Conservation (phyloP, 371 early-diverging fungal species). For the Mucor mucedo region DNA sequence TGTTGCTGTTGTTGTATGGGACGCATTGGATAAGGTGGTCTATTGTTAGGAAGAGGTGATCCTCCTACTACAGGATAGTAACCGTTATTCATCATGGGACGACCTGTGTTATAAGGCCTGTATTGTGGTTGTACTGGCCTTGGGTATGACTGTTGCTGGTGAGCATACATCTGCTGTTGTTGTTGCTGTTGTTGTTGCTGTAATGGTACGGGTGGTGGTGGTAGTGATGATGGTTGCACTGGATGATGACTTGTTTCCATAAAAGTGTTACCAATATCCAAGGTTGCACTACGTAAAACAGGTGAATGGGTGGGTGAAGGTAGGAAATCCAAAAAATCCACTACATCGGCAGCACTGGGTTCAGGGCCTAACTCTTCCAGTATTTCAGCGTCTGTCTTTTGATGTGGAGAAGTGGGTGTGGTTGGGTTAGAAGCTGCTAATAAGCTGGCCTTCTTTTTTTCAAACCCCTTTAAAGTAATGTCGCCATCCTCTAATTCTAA, state of each 20-base stretch:
- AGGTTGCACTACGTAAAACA: constrained; percentile 18
- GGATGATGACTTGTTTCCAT: constrained; percentile 41
- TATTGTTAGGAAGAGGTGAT: constrained; percentile 25
- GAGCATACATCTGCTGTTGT: constrained; percentile 3
- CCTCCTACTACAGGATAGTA: constrained; percentile 10
- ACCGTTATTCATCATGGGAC: constrained; percentile 12
- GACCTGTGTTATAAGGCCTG: constrained; percentile 19
- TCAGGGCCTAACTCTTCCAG: constrained; percentile 45
- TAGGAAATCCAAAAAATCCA: constrained; percentile 54
- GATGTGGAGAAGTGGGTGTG: constrained; percentile 20
- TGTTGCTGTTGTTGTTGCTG: constrained; percentile 12
- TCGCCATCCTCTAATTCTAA: constrained; percentile 71
- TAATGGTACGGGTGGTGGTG: constrained; percentile 10
- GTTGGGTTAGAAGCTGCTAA: constrained; percentile 26
- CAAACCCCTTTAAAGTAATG: constrained; percentile 74
- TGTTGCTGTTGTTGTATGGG: constrained; percentile 10
- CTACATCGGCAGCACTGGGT: constrained; percentile 59
- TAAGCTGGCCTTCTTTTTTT: constrained; percentile 59
- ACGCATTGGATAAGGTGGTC: constrained; percentile 19
- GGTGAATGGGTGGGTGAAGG: constrained; percentile 58
- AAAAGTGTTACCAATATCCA: constrained; percentile 7
- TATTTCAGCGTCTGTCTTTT: constrained; percentile 20
- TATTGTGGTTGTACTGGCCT: constrained; percentile 18
- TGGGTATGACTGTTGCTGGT: constrained; percentile 3
- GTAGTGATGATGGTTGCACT: constrained; percentile 21